Evolutionary conservation across 768 basidiomycete species (phyloP), one percentile per base, ranked within the genome.

Genomic region (Kwoniella sp.): DNA sequence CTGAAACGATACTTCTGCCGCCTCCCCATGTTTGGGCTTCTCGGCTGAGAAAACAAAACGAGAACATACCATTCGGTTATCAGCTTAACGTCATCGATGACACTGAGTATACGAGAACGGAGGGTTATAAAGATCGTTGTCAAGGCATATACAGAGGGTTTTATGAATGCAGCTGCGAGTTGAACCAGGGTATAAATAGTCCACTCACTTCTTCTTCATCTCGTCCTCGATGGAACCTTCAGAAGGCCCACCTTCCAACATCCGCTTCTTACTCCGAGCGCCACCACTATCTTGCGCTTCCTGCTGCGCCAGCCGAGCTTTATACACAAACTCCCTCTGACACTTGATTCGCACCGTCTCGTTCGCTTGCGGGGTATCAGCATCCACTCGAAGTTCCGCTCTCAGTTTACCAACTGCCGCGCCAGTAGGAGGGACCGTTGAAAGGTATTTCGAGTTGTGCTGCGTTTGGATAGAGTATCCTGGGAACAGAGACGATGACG

Each of bases 281-380:
- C 64, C 58, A n/a, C n/a, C 57, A n/a, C 59, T 58, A 17, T 64
- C 65, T n/a, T 56, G 62, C 30, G 49, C 60, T 12, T 55, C 60
- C 33, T 72, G 70, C 13, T 54, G 56, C 10, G 54, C 64, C 29
- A 76, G 27, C 48, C 68, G 65, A 7, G 76, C 78, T 58, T 78
- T 78, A 47, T 68, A 57, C 25, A 79, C 78, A 63, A 72, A 77
- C 48, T 79, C 78, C 33, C 77, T 67, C 66, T 79, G 78, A 68
- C 78, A 79, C 49, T 79, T 79, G n/a, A 79, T 68, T 44, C 58
- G 63, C 50, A 75, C 54, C 46, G 46, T 54, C 53, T 77, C 77
- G 22, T 57, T 49, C 25, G 67, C 56, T 9, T 66, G 71, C 13
- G 57, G 49, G 2, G 19, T 52, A 26, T 72, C 73, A 3, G 70